phyloP scores from a whole-genome alignment of 176 grass and related monocot genomes.

The Typha latifolia region DNA sequence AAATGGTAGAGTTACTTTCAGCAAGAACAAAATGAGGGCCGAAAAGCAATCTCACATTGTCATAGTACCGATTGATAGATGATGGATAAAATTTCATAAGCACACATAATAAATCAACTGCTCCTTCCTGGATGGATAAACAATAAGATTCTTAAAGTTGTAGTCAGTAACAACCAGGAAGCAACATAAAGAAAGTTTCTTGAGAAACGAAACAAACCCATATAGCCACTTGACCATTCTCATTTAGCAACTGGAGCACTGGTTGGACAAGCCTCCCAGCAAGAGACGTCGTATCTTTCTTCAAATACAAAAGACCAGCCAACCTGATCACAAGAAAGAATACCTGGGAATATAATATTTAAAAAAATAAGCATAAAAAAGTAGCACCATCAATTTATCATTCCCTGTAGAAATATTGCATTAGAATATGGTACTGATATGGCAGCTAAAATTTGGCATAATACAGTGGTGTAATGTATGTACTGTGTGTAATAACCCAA shows the following conservation, averaged over 20 bases:
- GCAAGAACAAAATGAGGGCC: background rate
- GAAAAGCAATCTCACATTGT: slow-evolving; percentile 41
- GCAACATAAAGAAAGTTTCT: slow-evolving; percentile 3
- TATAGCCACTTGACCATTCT: slow-evolving; percentile 40
- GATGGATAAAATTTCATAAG: slow-evolving; percentile 71
- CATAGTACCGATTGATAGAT: slow-evolving; percentile 60
- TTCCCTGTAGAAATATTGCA: no score
- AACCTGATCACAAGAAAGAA: slow-evolving; percentile 40
- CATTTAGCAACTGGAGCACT: slow-evolving; percentile 44
- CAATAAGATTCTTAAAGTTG: slow-evolving; percentile 3
- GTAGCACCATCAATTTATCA: background rate
- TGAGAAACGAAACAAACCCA: slow-evolving; percentile 20
- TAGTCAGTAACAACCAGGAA: background rate
- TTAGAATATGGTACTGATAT: no score
- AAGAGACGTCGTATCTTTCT: slow-evolving; percentile 77
- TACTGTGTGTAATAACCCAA: no score
- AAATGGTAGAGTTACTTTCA: background rate
- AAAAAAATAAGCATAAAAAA: background rate
- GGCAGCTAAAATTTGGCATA: no score
- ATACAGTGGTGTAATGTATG: no score
- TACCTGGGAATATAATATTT: background rate
- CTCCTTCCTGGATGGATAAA: slow-evolving; percentile 49
- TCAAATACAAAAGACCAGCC: slow-evolving; percentile 52
- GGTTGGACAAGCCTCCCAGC: slow-evolving; percentile 69
- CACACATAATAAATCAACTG: slow-evolving; percentile 59